These are phyloP conservation scores for Lepidium aucheri DNA, from an alignment of 345 rosid genomes.

Conservation along the genomic window DNA sequence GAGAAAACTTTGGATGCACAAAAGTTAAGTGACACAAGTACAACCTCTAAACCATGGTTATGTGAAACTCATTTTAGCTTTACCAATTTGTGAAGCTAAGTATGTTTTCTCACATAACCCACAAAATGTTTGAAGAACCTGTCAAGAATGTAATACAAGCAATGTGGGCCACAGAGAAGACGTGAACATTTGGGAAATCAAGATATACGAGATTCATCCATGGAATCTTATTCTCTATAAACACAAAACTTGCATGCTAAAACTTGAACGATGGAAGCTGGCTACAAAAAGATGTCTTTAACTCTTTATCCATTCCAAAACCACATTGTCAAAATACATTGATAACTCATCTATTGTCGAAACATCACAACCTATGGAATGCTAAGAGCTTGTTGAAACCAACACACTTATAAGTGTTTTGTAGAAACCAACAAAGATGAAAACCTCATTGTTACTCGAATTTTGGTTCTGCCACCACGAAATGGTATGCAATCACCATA, in stretches of 20 bases:
- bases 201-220: neutral
- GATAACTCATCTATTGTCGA: neutral
- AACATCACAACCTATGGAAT: constrained; percentile 1
- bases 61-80: neutral
- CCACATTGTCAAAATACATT: constrained; percentile 6
- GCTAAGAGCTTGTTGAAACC: neutral
- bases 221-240: neutral
- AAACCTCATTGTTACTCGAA: constrained; percentile 41
- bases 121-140: neutral
- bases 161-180: neutral
- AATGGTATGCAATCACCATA: constrained; percentile 74
- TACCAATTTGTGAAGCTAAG: neutral
- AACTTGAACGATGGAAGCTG: neutral
- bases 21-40: neutral
- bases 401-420: neutral
- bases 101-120: neutral
- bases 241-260: neutral
- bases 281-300: neutral
- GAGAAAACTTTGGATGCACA: neutral
- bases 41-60: neutral
- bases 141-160: neutral
- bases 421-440: constrained; percentile 5
- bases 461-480: constrained; percentile 65
- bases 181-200: neutral
- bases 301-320: neutral